phyloP scores from a whole-genome alignment of 129 eudicot genomes.

The Chrysanthemum lavandulifolium region DNA sequence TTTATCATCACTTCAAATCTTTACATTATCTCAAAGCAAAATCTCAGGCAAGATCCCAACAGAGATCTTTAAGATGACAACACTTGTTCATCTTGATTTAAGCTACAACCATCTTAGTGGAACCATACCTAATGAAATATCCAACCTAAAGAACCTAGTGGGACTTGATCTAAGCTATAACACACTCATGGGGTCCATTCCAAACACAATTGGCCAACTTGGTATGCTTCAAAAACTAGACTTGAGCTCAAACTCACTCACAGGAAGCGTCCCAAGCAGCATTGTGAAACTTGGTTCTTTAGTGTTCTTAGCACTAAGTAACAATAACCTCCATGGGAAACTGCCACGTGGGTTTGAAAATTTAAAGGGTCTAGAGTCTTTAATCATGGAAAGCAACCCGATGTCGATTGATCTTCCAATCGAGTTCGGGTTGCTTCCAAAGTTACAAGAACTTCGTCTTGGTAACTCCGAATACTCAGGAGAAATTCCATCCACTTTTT shows the following conservation, averaged over 20 bases:
- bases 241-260: constrained; percentile 66
- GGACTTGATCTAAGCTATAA: constrained; percentile 91
- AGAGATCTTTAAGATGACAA: constrained; percentile 33
- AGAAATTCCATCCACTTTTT: constrained; percentile 47
- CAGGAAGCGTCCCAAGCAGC: constrained; percentile 48
- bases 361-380: constrained; percentile 54
- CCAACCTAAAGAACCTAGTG: constrained; percentile 40
- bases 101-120: constrained; percentile 73
- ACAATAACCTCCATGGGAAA: constrained; percentile 50
- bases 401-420: constrained; percentile 48
- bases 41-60: constrained; percentile 58
- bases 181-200: constrained; percentile 47
- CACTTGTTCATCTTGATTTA: constrained; percentile 69
- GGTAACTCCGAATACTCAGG: constrained; percentile 66
- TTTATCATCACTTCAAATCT: constrained; percentile 60
- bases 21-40: constrained; percentile 69
- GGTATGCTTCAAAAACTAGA: constrained; percentile 74
- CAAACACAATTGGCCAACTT: constrained; percentile 53
- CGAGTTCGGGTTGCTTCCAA: constrained; percentile 48
- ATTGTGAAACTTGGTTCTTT: constrained; percentile 45
- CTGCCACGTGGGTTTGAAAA: constrained; percentile 45
- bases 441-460: constrained; percentile 74
- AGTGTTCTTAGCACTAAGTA: constrained; percentile 64
- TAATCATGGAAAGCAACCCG: constrained; percentile 76
- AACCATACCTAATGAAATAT: constrained; percentile 43